A percentile compares a stretch with the other conserved stretches of the same genome.
These are phyloP conservation scores for Boletus sensibilis DNA, from an alignment of 768 basidiomycete genomes.

Conservation along the genomic window DNA sequence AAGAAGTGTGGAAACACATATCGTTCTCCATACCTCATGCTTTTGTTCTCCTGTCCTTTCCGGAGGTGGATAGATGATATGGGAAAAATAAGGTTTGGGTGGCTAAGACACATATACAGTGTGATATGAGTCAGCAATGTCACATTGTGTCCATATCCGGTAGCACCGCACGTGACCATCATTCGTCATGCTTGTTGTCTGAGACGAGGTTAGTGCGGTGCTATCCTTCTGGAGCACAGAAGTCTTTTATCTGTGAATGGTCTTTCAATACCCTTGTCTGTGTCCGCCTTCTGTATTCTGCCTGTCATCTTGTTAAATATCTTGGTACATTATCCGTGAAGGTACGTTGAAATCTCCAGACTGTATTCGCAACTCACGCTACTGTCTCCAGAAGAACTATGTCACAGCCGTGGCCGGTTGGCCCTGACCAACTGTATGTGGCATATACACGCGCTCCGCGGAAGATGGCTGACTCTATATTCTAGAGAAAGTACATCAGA, in stretches of 20 bases:
- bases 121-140: conserved; percentile 31
- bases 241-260: conserved; percentile 14
- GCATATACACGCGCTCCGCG: neutral
- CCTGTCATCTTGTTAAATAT: neutral
- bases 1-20: too few species aligned
- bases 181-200: conserved; percentile 21
- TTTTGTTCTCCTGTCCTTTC: conserved; percentile 20
- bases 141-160: conserved; percentile 1
- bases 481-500: conserved; percentile 22
- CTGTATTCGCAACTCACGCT: conserved; percentile 7
- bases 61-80: conserved; percentile 22
- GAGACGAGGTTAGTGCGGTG: neutral
- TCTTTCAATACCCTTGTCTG: neutral
- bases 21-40: conserved; percentile 32
- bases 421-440: conserved; percentile 21
- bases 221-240: conserved; percentile 2
- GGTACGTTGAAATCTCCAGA: conserved; percentile 4
- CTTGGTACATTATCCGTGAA: neutral
- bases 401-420: conserved; percentile 27
- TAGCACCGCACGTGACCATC: conserved; percentile 14
- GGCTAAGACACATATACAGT: conserved; percentile 35
- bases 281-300: neutral
- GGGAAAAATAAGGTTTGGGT: conserved; percentile 30
- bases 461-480: neutral
- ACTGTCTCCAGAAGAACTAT: conserved; percentile 12